Percentiles rank a stretch among this genome's conserved stretches.
phyloP scores from a whole-genome alignment of 345 rosid species.

The Brassica juncea region DNA sequence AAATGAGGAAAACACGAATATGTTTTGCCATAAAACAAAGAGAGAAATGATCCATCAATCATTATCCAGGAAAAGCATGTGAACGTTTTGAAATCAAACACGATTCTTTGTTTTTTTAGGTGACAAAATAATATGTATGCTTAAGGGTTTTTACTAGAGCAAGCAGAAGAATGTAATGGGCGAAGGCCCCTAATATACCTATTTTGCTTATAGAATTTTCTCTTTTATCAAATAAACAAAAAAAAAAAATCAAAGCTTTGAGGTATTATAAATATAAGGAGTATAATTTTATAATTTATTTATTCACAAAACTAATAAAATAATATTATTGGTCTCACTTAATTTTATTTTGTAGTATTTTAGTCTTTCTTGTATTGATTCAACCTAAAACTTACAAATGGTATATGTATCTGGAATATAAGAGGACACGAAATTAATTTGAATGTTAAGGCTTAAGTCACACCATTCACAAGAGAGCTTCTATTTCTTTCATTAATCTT shows the following conservation, averaged over 20 bases:
- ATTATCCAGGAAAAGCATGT: conserved; percentile 19
- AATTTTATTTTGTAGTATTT: not conserved
- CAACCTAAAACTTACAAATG: not conserved
- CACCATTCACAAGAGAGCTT: conserved; percentile 11
- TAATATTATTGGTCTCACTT: not conserved
- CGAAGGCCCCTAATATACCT: not conserved
- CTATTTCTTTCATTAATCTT: not conserved
- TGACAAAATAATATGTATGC: not conserved
- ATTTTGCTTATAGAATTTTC: not conserved
- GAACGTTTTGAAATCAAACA: conserved; percentile 18
- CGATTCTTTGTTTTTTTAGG: not conserved
- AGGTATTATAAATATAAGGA: not conserved
- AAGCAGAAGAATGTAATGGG: not conserved
- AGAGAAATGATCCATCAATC: conserved; percentile 32
- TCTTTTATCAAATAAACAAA: not conserved
- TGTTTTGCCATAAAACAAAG: conserved; percentile 25
- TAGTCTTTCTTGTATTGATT: not conserved
- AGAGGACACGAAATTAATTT: not conserved
- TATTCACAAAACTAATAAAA: not conserved
- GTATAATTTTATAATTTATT: not conserved
- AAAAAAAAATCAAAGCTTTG: not conserved
- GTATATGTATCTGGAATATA: not conserved
- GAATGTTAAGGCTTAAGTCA: not conserved
- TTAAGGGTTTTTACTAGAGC: not conserved
- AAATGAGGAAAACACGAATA: conserved; percentile 7